phyloP scores from a whole-genome alignment of 176 grass and related monocot species.

The Dactylis glomerata region DNA sequence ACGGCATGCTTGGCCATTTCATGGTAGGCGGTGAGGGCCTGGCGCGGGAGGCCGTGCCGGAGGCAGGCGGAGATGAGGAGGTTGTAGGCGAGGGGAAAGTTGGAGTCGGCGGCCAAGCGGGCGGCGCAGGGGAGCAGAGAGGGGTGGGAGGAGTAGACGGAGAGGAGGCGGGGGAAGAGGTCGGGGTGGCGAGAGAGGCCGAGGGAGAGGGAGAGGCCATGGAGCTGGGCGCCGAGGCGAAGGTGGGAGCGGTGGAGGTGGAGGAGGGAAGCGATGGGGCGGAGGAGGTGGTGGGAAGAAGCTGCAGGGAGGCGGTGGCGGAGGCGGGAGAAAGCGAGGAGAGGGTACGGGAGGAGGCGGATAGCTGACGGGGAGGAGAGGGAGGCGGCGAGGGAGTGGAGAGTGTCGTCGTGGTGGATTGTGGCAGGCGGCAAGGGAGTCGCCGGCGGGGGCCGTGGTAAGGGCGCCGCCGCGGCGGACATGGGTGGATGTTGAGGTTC shows the following conservation, averaged over 20 bases:
- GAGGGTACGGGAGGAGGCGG: conserved; percentile 31
- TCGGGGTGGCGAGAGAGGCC: conserved; percentile 33
- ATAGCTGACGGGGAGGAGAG: conserved; percentile 12
- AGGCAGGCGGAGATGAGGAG: conserved; percentile 43
- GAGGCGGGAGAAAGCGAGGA: conserved; percentile 40
- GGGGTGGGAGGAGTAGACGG: conserved; percentile 38
- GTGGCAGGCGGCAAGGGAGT: not conserved
- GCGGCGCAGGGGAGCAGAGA: conserved; percentile 40
- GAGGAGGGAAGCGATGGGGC: conserved; percentile 30
- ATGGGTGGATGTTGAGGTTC: not conserved
- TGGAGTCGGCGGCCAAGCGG: conserved; percentile 26
- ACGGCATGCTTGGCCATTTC: conserved; percentile 25
- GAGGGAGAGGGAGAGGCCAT: conserved; percentile 44
- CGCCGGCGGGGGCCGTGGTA: not conserved
- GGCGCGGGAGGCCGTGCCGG: conserved; percentile 32
- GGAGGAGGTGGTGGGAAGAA: conserved; percentile 28
- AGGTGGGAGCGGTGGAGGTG: conserved; percentile 10
- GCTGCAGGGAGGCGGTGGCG: conserved; percentile 31
- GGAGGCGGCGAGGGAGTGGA: conserved; percentile 24
- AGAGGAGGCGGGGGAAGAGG: conserved; percentile 36
- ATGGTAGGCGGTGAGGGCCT: conserved; percentile 39
- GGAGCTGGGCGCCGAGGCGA: conserved; percentile 42
- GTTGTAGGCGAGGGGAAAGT: conserved; percentile 36
- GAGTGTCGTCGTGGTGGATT: not conserved
- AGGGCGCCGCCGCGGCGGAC: conserved; percentile 16